Evolutionary conservation across 1,284 basidiomycete species (phyloP).

Genomic region (Melampsora americana): DNA sequence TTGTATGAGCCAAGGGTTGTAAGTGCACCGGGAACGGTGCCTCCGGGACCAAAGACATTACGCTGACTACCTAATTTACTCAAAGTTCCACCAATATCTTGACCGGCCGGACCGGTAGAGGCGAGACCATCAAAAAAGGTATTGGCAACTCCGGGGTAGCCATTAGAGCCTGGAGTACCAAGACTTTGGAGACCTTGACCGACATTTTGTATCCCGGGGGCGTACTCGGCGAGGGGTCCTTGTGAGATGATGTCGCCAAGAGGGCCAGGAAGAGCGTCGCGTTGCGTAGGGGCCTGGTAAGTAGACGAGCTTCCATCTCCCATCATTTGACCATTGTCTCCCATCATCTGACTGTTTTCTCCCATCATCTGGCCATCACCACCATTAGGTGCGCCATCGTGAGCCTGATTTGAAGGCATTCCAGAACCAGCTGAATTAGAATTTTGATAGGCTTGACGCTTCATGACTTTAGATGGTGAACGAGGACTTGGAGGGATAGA

Average conservation of each 20-base stretch:
- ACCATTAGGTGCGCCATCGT: background rate
- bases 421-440: background rate
- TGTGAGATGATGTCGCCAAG: background rate
- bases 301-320: background rate
- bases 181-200: background rate
- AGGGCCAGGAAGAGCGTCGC: background rate
- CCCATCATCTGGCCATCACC: background rate
- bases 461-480: background rate
- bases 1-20: background rate
- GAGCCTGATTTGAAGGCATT: background rate
- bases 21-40: background rate
- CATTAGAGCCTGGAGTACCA: background rate
- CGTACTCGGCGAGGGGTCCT: background rate
- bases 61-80: background rate
- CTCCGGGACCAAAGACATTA: background rate
- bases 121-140: background rate
- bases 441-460: background rate
- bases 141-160: background rate
- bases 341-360: background rate
- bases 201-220: background rate
- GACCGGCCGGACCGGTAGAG: background rate
- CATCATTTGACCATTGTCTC: no score
- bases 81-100: background rate
- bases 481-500: background rate
- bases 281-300: slow-evolving; percentile 2